Evolutionary conservation across 768 basidiomycete species (phyloP), one percentile per base, ranked within the genome.

Genomic region (Pulveroboletus sp.): DNA sequence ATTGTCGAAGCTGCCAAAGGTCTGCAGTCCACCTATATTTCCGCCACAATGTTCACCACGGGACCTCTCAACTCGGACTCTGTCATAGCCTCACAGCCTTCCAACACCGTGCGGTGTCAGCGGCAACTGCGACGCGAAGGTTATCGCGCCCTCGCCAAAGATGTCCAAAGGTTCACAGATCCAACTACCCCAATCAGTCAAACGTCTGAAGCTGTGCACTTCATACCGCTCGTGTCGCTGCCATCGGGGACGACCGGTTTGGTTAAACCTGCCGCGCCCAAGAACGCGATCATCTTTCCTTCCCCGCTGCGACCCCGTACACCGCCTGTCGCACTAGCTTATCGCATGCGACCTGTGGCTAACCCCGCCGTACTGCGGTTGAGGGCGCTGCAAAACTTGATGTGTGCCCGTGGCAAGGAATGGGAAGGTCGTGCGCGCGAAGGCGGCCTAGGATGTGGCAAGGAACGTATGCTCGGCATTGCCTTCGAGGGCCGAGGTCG

Each of bases 401-500:
- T 78, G 61, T 71, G 59, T 57, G 68, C 68, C 52, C 67, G 69
- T 4, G 76, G 70, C n/a, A 62, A 70, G 54, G 58, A 64, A 51
- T 78, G 76, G 75, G 77, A 77, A 54, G 77, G 76, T 4, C 68
- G 71, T 12, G 74, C 68, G 35, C 66, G 72, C 22, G 79, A 80
- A 40, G 77, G 77, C 32, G 68, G 69, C 17, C 63, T 82, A 42
- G 77, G 76, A 2, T 77, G 76, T 41, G 82, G 82, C 38, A 70
- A 74, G 62, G 83, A 85, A 65, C 73, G 78, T 49, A 64, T 85
- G 47, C 62, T 77, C n/a, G 75, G 76, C 26, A 62, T 84, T 50
- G 82, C 81, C 30, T 80, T 78, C 58, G 83, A 83, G 52, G 82
- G 81, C 11, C 68, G 79, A n/a, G 80, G 82, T 5, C 62, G 72